A percentile compares a stretch with the other conserved stretches of the same genome.
These are phyloP conservation scores for Flaveria robusta DNA, from an alignment of 129 eudicot species.

Conservation along the genomic window DNA sequence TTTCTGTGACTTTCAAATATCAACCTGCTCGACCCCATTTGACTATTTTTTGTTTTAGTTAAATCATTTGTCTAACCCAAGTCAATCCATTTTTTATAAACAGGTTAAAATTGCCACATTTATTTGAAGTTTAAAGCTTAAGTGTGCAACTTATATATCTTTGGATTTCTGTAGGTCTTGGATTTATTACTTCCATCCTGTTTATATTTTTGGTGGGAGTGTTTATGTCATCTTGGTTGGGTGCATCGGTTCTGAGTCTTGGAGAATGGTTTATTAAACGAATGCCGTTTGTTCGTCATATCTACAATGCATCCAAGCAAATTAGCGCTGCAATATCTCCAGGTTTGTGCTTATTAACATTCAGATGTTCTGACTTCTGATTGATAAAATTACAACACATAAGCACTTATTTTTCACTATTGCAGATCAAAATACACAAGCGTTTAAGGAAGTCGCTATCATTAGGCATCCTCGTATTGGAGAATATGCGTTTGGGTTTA, in stretches of 20 bases:
- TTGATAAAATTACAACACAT: neutral
- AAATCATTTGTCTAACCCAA: neutral
- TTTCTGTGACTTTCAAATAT: neutral
- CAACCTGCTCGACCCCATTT: neutral
- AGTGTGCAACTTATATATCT: slow-evolving; percentile 8
- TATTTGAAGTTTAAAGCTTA: neutral
- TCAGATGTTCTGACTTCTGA: neutral
- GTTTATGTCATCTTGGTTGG: slow-evolving; percentile 93
- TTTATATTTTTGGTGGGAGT: slow-evolving; percentile 85
- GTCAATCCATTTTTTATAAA: neutral
- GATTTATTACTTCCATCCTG: slow-evolving; percentile 76
- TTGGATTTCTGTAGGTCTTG: slow-evolving; percentile 52
- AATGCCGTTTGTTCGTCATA: slow-evolving; percentile 86
- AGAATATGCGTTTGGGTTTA: slow-evolving; percentile 91
- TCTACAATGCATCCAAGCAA: slow-evolving; percentile 82
- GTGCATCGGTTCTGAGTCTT: slow-evolving; percentile 75
- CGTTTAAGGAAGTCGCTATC: slow-evolving; percentile 86
- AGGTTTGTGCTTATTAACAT: slow-evolving; percentile 39
- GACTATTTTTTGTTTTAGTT: neutral
- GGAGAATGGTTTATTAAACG: slow-evolving; percentile 88
- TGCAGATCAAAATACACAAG: slow-evolving; percentile 84
- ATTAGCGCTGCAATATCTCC: slow-evolving; percentile 88
- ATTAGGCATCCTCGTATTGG: slow-evolving; percentile 95
- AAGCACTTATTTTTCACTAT: neutral
- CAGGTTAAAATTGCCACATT: neutral